Evolutionary conservation across 805 yeast species (phyloP), one percentile per base, ranked within the genome.

Genomic region (Nakazawaea ambrosiae): DNA sequence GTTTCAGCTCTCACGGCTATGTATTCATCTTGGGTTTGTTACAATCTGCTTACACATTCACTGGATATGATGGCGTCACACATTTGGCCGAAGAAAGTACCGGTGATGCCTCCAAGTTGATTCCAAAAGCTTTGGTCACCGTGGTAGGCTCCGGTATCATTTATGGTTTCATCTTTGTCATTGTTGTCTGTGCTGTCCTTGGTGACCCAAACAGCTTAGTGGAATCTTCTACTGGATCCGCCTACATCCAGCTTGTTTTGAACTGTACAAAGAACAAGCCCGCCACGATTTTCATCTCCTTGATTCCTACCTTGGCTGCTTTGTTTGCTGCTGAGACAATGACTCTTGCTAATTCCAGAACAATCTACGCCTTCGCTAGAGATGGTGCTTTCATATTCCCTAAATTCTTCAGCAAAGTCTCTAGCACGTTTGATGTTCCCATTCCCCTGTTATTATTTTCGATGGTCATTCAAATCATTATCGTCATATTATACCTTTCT

Each of bases 31-130:
- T 51, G 31, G 56, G 56, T 37, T 38, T 51, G 12, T 36, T 51
- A 15, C 56, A 50, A 33, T 43, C 49, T 20, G 54, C 53, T 12
- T 50, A 46, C 34, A 50, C 54, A 10, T 50, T 60, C 30, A 49
- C 60, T 4, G 53, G 61, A 35, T 58, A 54, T 37, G 66, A 60
- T 43, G 55, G 60, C 5, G 55, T 57, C 3, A 51, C 59, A 7
- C 65, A 58, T 40, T 50, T 57, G 47, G 59, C 63, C 3, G 62
- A 58, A 39, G 63, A 60, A 44, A 52, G 59, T 14, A 50, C 50
- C 16, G 36, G 50, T 5, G 44, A 47, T 20, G 53, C 53, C 3
- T 50, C 47, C 25, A 53, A 49, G 37, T 48, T 57, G 34, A 49
- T 60, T 27, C 63, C 63, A n/a, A 52, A 49, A 31, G 66, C 61